Evolutionary conservation across 1,139 yeast species (phyloP), one percentile per base, ranked within the genome.

Genomic region (Lodderomyces theae): DNA sequence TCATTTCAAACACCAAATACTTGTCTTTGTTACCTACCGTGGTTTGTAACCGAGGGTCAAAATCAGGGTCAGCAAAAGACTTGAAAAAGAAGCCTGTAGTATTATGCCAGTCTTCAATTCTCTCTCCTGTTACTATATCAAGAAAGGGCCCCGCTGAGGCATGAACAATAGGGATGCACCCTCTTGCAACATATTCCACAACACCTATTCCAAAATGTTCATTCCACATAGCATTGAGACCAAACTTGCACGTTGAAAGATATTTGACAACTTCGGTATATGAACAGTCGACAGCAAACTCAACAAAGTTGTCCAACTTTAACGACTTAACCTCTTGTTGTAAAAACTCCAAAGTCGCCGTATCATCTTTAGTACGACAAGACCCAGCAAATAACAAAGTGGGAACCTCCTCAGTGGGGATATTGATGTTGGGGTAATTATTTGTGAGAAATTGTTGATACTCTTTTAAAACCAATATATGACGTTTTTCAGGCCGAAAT

Each of bases 181-280:
- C 97, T 41, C 87, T 78, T 1, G 94, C 83, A 67, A 86, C 72
- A 57, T 90, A 90, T 62, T 94, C 99, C 7, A 92, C 98, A 6
- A 92, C 94, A 1, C 96, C 95, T 56, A 94, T 94, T 15, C 99
- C 99, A 59, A 94, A 94, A 65, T 94, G 99, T 65, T 94, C 99
- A 61, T 94, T 92, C 98, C 98, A 94, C 99, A 94, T 94, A 21
- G 96, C 92, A 56, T 94, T 90, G 37, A 92, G 70, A 3, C 98
- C 98, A 52, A 79, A 82, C 30, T 81, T 79, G 2, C 90, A 79
- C 7, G 62, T 64, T n/a, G 69, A 56, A 35, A 94, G 67, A 47
- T 77, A 74, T 25, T 63, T 55, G 34, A 77, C 69, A 15, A 94
- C 81, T 21, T 72, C 75, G 2, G 68, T 72, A 66, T 88, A 87